Evolutionary conservation across 2,329 filamentous ascomycete genomes (phyloP), one percentile per base, ranked within the genome.

Genomic region (Colletotrichum noveboracense): DNA sequence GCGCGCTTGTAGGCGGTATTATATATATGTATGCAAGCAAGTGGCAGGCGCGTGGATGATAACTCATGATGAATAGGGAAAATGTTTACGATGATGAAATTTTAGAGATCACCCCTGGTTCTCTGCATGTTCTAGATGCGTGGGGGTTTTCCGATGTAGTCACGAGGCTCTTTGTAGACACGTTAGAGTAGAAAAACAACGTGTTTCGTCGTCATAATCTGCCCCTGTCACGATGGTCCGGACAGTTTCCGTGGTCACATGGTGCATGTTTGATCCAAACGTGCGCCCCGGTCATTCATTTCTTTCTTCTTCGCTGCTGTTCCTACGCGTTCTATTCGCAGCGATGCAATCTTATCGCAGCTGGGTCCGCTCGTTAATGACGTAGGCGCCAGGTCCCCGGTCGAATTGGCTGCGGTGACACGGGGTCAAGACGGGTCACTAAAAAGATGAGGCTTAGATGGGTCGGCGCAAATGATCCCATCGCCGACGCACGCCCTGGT

Each of bases 1-100:
- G 81, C 85, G 26, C 83, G 79, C 12, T 24, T 67, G 48, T 67
- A 67, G 48, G 10, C 3, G 30, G 76, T 78, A 87, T 77, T 88
- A 52, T 30, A 58, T 36, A 7, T 24, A 32, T 18, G 28, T 6
- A n/a, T n/a, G 5, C 30, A 24, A n/a, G 16, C 10, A 16, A 16
- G 14, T 16, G 30, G 60, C 30, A 69, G 32, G 21, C 32, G 52
- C 12, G 32, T 1, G 18, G 24, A 38, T 69, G 66, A 21, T 13
- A 52, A 30, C 6, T 52, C 55, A 62, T 28, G 36, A 48, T 28
- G 36, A 48, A 14, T 21, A 10, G 48, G 32, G 30, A 38, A 66
- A 38, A 36, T 7, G 18, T n/a, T 60, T 48, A 38, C 5, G 43
- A 71, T 71, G 69, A 71, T 43, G 61, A 60, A 55, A 26, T 43